Evolutionary conservation across 2,329 filamentous ascomycete species (phyloP), one percentile per base, ranked within the genome.

Genomic region (Hymenoscyphus fructigenus): DNA sequence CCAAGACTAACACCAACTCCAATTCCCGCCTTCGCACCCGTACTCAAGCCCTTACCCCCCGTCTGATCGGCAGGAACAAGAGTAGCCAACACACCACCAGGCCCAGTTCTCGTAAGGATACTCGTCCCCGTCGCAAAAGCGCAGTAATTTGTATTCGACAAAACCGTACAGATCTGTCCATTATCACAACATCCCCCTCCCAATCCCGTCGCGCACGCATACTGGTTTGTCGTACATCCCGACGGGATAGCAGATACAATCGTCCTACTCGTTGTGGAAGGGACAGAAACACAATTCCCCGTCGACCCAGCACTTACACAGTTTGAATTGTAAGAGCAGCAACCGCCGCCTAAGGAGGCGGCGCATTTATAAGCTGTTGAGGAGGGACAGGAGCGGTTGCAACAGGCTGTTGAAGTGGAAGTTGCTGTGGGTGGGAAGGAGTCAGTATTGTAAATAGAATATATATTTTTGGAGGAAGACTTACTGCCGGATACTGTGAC

Each of bases 21-120:
- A n/a, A 88, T 82, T 2, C 85, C 85, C 0, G 82, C 84, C 70
- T 83, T 85, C 2, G 83, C 84, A 0, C 82, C 84, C 0, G 78
- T 73, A 1, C 82, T 82, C 5, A 86, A 72, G 4, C 10, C 41
- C 2, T 73, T 73, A 2, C 60, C 62, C 29, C 29, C 57, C 53
- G 5, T 9, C 17, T 61, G 62, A 14, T 60, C 44, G 14, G 68
- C 60, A 5, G 68, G 66, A 2, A 76, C 69, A 0, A 73, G 72
- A 1, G 74, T 74, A 23, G 75, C 66, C 14, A 77, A 70, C 28
- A 70, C 68, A 3, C 75, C 68, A 14, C 72, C 75, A n/a, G 77
- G 74, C 1, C 74, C 73, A 2, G 77, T 76, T 2, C 73, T 44
- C 2, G 77, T 76, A 1, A 71, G 50, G 0, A 72, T 53, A 15